Evolutionary conservation across 352 stramenopile species (phyloP).

Genomic region (Globisporangium uncinulatum): DNA sequence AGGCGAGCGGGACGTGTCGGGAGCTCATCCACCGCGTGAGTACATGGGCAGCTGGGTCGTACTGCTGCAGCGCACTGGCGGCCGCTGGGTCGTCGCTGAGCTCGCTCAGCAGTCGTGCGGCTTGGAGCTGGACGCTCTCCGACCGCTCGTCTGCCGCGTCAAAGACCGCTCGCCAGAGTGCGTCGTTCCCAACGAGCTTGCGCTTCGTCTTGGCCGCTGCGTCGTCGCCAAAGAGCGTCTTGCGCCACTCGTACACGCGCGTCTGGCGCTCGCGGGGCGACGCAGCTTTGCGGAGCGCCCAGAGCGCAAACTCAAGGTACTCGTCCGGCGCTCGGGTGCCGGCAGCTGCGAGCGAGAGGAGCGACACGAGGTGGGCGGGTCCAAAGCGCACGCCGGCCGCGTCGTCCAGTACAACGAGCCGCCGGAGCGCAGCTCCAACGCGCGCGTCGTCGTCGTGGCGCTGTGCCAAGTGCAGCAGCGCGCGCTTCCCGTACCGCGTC

Average conservation of each 20-base stretch:
- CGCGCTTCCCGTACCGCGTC: conserved; percentile 67
- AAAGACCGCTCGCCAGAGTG: conserved; percentile 42
- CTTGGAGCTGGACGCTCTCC: conserved; percentile 38
- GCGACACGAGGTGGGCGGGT: conserved; percentile 57
- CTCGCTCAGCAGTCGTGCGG: conserved; percentile 31
- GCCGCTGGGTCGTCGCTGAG: conserved; percentile 30
- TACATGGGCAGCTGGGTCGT: conserved; percentile 18
- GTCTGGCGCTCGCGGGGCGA: conserved; percentile 24
- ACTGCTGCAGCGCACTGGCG: conserved; percentile 18
- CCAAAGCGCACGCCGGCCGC: conserved; percentile 41
- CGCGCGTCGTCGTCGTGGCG: conserved; percentile 49
- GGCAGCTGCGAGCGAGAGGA: conserved; percentile 53
- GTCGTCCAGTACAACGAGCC: conserved; percentile 36
- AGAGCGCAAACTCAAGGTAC: conserved; percentile 69
- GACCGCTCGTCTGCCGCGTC: conserved; percentile 17
- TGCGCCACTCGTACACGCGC: conserved; percentile 44
- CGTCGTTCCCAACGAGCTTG: conserved; percentile 45
- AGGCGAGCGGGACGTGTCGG: conserved; percentile 21
- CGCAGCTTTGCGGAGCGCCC: conserved; percentile 44
- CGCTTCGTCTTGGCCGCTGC: conserved; percentile 34
- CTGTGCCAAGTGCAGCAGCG: conserved; percentile 50
- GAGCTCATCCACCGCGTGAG: conserved; percentile 47
- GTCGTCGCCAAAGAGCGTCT: conserved; percentile 60
- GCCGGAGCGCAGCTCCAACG: conserved; percentile 45
- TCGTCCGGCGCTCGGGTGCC: conserved; percentile 40